Base-by-base conservation (phyloP, 2,329 filamentous ascomycete genomes). In the Endocalyx cinctus region DNA sequence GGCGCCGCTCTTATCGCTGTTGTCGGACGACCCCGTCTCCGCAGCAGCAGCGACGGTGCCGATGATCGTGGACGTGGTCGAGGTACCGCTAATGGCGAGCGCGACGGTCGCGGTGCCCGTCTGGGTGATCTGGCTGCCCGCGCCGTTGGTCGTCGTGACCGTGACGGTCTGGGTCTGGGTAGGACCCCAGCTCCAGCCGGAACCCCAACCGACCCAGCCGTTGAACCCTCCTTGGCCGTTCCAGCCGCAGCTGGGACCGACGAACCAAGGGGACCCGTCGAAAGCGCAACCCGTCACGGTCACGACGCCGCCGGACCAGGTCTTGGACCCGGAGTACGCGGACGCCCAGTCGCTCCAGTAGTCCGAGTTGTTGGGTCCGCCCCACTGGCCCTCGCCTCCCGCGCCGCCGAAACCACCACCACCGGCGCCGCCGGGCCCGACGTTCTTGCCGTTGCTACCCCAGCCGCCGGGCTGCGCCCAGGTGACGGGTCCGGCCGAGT, bases 251-350 rank as follows among this genome's bases (percentile, higher is more conserved):
- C 51, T 50, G 5, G 55, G 55, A 1, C 62, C 62, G 23, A 60
- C 57, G 19, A 59, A 57, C 63, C 63, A 66, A 0, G 59, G 58
- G 18, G 56, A 60, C 3, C 60, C 62, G 41, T 54, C 50, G 52
- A 60, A 67, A 17, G 58, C 52, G 40, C 64, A 67, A 2, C 63
- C 63, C 2, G 62, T 66, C 4, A 67, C 58, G 16, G 64, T 67
- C 37, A 60, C 63, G 13, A 53, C 54, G 26, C 59, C 57, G 28
- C 58, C 59, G 2, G 57, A 48, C 55, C 58, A 65, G 29, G 60
- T 63, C 27, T 43, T 45, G 5, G 54, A 53, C 6, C 45, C 45
- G 20, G 38, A 34, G 33, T 49, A 51, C 16, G 52, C 53, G 3
- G 48, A 48, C 22, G 54, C 49, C 55, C 55, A 57, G 33, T 51